Evolutionary conservation across 495 filamentous ascomycete genomes (phyloP), one percentile per base, ranked within the genome.

Genomic region (Podospora appendiculata): DNA sequence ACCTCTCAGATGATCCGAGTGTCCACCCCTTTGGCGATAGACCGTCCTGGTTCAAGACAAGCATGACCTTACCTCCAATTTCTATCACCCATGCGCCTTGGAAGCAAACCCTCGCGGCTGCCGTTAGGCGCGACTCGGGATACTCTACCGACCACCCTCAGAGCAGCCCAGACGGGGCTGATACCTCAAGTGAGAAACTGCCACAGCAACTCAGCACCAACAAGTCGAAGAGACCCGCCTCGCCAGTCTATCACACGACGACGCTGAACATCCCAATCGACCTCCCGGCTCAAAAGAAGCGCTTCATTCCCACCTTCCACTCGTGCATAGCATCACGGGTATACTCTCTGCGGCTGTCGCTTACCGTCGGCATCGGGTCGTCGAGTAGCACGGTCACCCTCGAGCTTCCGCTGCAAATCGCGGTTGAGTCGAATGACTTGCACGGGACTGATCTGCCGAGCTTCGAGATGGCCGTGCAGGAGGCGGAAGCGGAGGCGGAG

Each of bases 251-350:
- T 71, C 42, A 94, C 70, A 86, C 79, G 2, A 75, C 89, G 1
- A 73, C 71, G 5, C 60, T 96, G 8, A 63, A 86, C 8, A 80
- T 96, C 8, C 90, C 93, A 0, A 70, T 98, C 64, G 73, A 78
- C 0, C 72, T 95, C 1, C 90, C 93, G 0, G 70, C 67, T 9
- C 58, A 65, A 16, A 81, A 79, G 57, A 87, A 84, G 54, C 73
- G 81, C 2, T 90, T 91, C 68, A 68, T 93, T 32, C 94, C 93
- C 0, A 90, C 89, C 14, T 98, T 97, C 71, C 84, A 93, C 69
- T 81, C 83, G 49, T 98, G 93, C 68, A 79, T 95, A 58, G 73
- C 87, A 32, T 87, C 86, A 13, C 84, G 93, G 53, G 70, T 84
- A 19, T 97, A 98, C 70, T 71, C 76, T 8, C 74, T 96, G 17